Percentiles rank a stretch among this genome's conserved stretches.
Evolutionary conservation across 2,329 filamentous ascomycete genomes (phyloP).

Genomic region (Cercospora sesami): DNA sequence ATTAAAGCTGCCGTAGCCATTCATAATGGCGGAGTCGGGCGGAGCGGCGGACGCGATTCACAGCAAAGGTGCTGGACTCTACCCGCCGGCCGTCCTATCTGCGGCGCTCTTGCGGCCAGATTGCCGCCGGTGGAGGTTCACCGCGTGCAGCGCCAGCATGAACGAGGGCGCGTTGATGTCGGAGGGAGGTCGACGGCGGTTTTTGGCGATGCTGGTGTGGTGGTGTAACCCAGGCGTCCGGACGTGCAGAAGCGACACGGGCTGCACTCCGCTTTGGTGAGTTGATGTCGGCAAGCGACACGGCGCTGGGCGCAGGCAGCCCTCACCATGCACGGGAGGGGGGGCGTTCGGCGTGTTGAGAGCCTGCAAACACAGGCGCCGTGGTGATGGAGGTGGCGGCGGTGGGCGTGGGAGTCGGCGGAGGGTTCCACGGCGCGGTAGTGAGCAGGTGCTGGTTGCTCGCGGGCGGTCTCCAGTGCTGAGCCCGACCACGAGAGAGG

Average conservation of each 20-base stretch:
- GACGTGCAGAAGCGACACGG: constrained; percentile 2
- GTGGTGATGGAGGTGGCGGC: background rate
- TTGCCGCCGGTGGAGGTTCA: constrained; percentile 7
- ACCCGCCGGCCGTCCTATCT: constrained; percentile 9
- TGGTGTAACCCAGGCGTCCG: constrained; percentile 2
- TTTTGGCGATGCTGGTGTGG: background rate
- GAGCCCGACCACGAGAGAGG: background rate
- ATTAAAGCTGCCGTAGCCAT: constrained; percentile 36
- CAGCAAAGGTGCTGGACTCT: background rate
- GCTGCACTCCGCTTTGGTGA: constrained; percentile 11
- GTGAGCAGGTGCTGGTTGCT: background rate
- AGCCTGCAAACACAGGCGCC: background rate
- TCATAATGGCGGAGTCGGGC: constrained; percentile 29
- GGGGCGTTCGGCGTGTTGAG: background rate
- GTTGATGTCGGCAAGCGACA: background rate
- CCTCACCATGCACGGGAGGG: background rate
- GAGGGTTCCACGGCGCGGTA: background rate
- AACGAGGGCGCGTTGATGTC: constrained; percentile 1
- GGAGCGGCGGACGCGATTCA: background rate
- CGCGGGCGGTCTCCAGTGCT: background rate
- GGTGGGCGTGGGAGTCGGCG: background rate
- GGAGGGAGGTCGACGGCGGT: background rate
- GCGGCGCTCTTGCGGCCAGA: constrained; percentile 13
- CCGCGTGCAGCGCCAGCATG: constrained; percentile 11
- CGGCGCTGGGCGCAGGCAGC: background rate